Conservation (phyloP, 345 rosid species). For the Eucalyptus albens region DNA sequence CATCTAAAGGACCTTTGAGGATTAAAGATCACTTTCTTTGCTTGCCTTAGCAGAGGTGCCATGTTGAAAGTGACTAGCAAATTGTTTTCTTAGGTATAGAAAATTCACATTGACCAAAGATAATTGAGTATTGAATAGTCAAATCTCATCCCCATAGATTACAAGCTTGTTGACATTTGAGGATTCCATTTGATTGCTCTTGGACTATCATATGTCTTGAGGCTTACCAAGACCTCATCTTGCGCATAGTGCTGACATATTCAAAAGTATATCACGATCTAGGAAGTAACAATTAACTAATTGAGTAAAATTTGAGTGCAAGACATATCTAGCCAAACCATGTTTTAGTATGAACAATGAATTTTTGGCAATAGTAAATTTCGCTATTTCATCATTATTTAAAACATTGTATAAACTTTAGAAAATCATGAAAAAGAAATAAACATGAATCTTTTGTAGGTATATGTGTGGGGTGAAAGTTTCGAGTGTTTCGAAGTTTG, state of each 20-base stretch:
- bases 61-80: neutral
- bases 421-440: neutral
- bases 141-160: neutral
- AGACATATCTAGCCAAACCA: neutral
- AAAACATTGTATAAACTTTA: neutral
- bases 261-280: neutral
- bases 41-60: neutral
- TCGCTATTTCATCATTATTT: neutral
- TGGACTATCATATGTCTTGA: neutral
- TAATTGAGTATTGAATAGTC: neutral
- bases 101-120: neutral
- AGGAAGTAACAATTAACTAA: neutral
- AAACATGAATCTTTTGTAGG: neutral
- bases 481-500: neutral
- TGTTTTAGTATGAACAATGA: neutral
- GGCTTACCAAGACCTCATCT: neutral
- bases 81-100: neutral
- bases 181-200: neutral
- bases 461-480: neutral
- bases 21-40: neutral
- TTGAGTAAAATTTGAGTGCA: neutral
- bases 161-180: neutral
- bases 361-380: neutral
- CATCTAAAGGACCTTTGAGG: neutral
- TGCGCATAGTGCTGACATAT: neutral